Evolutionary conservation across 192 early-diverging fungal genomes (phyloP), one percentile per base, ranked within the genome.

Genomic region (Haplosporangium gracile): DNA sequence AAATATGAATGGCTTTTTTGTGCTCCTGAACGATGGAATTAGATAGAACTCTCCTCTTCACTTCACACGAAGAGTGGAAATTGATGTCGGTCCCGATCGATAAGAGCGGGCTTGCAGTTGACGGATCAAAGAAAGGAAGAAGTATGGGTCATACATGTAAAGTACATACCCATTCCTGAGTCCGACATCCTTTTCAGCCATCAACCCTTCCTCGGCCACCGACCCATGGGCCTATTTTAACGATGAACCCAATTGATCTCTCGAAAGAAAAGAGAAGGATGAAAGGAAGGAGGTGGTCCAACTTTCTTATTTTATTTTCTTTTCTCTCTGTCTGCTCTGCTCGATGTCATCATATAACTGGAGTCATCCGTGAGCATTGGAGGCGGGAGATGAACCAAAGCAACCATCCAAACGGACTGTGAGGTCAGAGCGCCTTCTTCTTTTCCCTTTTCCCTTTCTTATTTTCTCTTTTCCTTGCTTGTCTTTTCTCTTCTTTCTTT

Each of bases 401-500:
- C 60, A 65, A 65, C 10, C 60, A 65, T 65, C 57, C 57, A 60
- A n/a, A 26, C 26, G 60, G 32, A 29, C 11, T 9, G 60, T 32
- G 60, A 26, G 60, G 60, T 65, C 60, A 65, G 60, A n/a, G 36
- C 74, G 34, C 51, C 32, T 75, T 72, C 42, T 42, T 40, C 15
- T 47, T 47, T 38, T 10, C 42, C 39, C 49, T 74, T 38, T 42
- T 38, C 70, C 40, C 70, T 40, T 72, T 40, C 36, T 26, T 38
- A 10, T 22, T 57, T 57, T 78, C 36, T 39, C 68, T 32, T n/a
- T 49, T 79, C 29, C 29, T 36, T 1, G 60, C 22, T 42, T 38
- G 8, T 11, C 70, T 38, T 49, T 40, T 45, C n/a, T 49, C n/a
- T 39, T 70, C 7, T 24, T 22, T 40, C 22, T 65, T 60, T 42